Evolutionary conservation across 768 basidiomycete species (phyloP).

Genomic region (Tricholoma sp.): DNA sequence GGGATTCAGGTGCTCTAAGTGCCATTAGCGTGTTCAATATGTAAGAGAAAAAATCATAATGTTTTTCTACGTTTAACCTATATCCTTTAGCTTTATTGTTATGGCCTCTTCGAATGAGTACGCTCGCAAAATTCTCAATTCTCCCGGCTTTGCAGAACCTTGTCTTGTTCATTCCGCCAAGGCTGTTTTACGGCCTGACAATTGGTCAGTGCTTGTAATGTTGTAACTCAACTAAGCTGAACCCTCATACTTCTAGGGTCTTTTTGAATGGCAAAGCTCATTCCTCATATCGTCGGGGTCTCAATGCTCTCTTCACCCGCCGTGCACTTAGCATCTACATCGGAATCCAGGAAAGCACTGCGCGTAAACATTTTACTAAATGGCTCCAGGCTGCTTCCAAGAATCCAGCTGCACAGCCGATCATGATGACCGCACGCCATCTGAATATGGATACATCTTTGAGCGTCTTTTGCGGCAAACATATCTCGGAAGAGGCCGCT

Average conservation of each 20-base stretch:
- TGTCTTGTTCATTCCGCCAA: conserved; percentile 93
- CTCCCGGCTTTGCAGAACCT: conserved; percentile 87
- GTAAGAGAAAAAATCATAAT: conserved; percentile 35
- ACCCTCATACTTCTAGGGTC: conserved; percentile 54
- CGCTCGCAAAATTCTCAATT: conserved; percentile 94
- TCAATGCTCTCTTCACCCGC: conserved; percentile 92
- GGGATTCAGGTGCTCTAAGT: conserved; percentile 85
- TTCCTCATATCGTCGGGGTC: conserved; percentile 86
- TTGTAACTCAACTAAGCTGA: neutral
- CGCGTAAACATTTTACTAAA: conserved; percentile 65
- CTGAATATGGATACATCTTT: conserved; percentile 98
- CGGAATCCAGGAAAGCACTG: conserved; percentile 74
- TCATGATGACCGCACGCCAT: conserved; percentile 90
- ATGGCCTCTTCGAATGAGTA: conserved; percentile 94
- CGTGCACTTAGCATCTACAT: conserved; percentile 89
- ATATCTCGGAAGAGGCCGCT: conserved; percentile 78
- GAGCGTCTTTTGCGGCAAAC: conserved; percentile 89
- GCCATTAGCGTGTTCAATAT: conserved; percentile 97
- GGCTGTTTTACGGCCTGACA: conserved; percentile 75
- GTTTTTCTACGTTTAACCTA: too few relatives aligned
- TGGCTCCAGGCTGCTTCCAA: conserved; percentile 65
- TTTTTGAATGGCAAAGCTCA: conserved; percentile 93
- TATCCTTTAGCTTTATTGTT: conserved; percentile 80
- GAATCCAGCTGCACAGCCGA: conserved; percentile 46
- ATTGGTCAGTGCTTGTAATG: conserved; percentile 56